Percentiles rank a stretch among this genome's conserved stretches.
Evolutionary conservation across 164 flowering plant genomes (phyloP).

Genomic region (Echeveria elegans): DNA sequence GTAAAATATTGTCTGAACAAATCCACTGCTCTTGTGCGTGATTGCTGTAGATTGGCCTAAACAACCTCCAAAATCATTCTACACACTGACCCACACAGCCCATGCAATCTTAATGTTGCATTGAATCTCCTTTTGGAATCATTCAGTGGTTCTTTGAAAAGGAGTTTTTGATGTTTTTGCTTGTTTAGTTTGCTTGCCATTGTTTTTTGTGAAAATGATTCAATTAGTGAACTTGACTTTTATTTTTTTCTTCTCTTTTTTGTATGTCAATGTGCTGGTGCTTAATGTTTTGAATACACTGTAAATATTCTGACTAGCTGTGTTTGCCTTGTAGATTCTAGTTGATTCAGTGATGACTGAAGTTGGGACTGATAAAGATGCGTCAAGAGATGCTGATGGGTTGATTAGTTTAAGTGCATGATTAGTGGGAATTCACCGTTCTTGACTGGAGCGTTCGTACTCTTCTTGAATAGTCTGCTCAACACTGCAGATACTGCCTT

Average conservation of each 20-base stretch:
- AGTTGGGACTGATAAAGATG: constrained; percentile 2
- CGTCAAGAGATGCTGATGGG: background rate
- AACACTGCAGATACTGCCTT: background rate
- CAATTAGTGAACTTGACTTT: no score
- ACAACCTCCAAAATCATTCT: no score
- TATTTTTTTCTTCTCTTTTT: no score
- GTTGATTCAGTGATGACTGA: background rate
- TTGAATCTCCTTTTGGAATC: no score
- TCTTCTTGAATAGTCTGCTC: background rate
- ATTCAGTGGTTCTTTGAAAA: no score
- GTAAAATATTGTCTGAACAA: constrained; percentile 31
- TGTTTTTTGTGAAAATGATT: no score
- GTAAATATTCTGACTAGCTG: background rate
- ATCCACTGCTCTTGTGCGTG: background rate
- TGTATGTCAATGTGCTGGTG: background rate
- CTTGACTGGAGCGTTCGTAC: background rate
- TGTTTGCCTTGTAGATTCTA: background rate
- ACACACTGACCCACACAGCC: no score
- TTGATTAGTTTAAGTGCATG: background rate
- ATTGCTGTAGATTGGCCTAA: background rate
- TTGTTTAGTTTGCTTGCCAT: background rate
- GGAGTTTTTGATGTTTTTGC: no score
- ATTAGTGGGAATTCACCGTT: background rate
- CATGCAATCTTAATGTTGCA: no score
- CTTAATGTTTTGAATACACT: no score